Evolutionary conservation across 2,329 filamentous ascomycete genomes (phyloP).

Genomic region (Gliomastix tumulicola): DNA sequence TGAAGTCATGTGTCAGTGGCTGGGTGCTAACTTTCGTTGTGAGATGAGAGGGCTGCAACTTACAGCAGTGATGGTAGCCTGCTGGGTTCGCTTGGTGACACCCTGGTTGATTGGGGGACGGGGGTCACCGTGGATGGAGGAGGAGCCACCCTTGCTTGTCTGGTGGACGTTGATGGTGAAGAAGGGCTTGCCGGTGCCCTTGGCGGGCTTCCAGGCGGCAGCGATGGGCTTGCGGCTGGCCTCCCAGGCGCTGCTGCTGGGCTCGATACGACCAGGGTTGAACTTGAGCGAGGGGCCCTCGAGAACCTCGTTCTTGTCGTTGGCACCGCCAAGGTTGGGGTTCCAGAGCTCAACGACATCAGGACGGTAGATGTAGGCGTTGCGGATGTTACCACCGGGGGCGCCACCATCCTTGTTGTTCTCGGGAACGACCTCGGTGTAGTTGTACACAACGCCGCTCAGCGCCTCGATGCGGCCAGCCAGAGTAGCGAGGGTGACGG

Average conservation of each 20-base stretch:
- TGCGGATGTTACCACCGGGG: constrained; percentile 66
- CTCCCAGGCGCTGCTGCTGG: constrained; percentile 50
- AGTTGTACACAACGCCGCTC: constrained; percentile 49
- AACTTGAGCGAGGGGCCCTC: constrained; percentile 51
- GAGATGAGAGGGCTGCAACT: constrained; percentile 15
- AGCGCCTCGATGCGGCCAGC: constrained; percentile 40
- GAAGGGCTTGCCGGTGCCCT: constrained; percentile 43
- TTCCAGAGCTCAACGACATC: constrained; percentile 51
- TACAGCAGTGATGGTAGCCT: constrained; percentile 52
- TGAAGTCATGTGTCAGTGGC: too few species aligned
- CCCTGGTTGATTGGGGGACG: constrained; percentile 61
- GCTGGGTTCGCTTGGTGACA: constrained; percentile 46
- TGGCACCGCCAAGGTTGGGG: constrained; percentile 46
- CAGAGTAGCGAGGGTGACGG: constrained; percentile 52
- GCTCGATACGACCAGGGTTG: constrained; percentile 65
- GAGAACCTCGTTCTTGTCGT: constrained; percentile 51
- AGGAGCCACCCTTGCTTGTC: constrained; percentile 58
- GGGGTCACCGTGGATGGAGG: constrained; percentile 56
- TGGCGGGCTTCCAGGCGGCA: constrained; percentile 56
- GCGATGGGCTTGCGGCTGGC: constrained; percentile 60
- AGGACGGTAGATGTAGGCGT: constrained; percentile 62
- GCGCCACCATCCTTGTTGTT: constrained; percentile 58
- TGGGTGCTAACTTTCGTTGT: too few species aligned
- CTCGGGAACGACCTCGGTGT: constrained; percentile 50
- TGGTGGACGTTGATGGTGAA: constrained; percentile 70